phyloP scores from a whole-genome alignment of 441 rosid genomes.

The Manihot esculenta region DNA sequence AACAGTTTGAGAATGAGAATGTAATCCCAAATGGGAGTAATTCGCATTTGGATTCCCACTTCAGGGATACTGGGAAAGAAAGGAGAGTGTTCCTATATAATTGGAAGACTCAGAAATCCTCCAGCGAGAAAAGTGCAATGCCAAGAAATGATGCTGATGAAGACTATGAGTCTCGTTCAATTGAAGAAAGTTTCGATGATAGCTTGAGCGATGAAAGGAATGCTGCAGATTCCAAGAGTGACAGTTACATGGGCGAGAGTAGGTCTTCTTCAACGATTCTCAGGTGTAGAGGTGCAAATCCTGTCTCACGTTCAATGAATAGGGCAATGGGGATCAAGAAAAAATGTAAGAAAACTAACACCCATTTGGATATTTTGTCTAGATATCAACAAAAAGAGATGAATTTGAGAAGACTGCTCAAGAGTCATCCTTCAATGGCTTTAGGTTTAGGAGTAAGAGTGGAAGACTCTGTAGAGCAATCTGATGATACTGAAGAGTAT shows the following conservation, averaged over 20 bases:
- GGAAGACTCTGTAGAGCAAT: slow-evolving; percentile 52
- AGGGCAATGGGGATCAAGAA: slow-evolving; percentile 48
- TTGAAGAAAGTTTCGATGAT: slow-evolving; percentile 57
- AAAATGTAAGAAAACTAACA: slow-evolving; percentile 48
- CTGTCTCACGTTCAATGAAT: slow-evolving; percentile 43
- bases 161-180: slow-evolving; percentile 45
- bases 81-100: slow-evolving; percentile 70
- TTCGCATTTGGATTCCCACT: slow-evolving; percentile 32
- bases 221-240: slow-evolving; percentile 55
- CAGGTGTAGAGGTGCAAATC: slow-evolving; percentile 64
- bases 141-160: slow-evolving; percentile 40
- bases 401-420: slow-evolving; percentile 39
- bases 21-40: slow-evolving; percentile 22
- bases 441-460: slow-evolving; percentile 48
- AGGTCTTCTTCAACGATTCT: slow-evolving; percentile 51
- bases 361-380: slow-evolving; percentile 49
- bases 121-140: slow-evolving; percentile 47
- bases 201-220: slow-evolving; percentile 74
- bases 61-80: slow-evolving; percentile 40
- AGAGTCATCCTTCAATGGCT: slow-evolving; percentile 40
- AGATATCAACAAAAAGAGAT: slow-evolving; percentile 47
- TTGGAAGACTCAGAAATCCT: slow-evolving; percentile 74
- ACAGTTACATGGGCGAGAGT: slow-evolving; percentile 43
- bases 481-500: slow-evolving; percentile 71
- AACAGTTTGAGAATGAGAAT: slow-evolving; percentile 25